Evolutionary conservation across 2,329 filamentous ascomycete species (phyloP).

Genomic region (Elsinoe ampelina): DNA sequence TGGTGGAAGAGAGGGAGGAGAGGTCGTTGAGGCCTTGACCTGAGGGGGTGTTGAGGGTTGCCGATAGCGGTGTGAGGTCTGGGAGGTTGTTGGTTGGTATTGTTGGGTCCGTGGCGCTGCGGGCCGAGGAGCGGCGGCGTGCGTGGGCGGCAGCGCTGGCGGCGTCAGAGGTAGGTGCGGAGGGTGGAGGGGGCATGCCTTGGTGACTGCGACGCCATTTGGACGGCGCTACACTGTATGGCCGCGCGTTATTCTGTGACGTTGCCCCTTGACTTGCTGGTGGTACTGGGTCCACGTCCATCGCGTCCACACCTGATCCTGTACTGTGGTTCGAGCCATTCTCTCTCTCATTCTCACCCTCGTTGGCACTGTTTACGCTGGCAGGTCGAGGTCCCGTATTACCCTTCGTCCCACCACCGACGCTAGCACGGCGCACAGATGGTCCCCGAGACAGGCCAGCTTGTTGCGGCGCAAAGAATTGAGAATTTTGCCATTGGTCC

Average conservation of each 20-base stretch:
- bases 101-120: conserved; percentile 16
- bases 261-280: conserved; percentile 18
- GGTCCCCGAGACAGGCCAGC: conserved; percentile 9
- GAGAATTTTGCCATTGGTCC: conserved; percentile 5
- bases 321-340: conserved; percentile 16
- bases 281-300: conserved; percentile 39
- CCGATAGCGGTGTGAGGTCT: conserved; percentile 28
- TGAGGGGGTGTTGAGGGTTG: conserved; percentile 40
- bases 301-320: conserved; percentile 31
- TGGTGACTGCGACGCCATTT: conserved; percentile 23
- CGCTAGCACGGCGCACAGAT: conserved; percentile 3
- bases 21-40: conserved; percentile 44
- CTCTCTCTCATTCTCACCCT: conserved; percentile 21
- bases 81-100: conserved; percentile 6
- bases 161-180: not conserved
- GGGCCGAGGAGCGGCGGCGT: conserved; percentile 16
- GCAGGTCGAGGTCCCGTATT: not conserved
- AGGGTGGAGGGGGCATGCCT: not conserved
- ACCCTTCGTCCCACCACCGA: not conserved
- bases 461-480: conserved; percentile 11
- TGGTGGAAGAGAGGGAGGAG: conserved; percentile 42
- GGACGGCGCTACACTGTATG: conserved; percentile 26
- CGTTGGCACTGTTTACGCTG: conserved; percentile 4
- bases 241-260: conserved; percentile 22
- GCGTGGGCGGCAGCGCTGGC: not conserved